A percentile compares a stretch with the other conserved stretches of the same genome.
Conservation (phyloP, 2,329 filamentous ascomycete genomes). For the Sporothrix mexicana region DNA sequence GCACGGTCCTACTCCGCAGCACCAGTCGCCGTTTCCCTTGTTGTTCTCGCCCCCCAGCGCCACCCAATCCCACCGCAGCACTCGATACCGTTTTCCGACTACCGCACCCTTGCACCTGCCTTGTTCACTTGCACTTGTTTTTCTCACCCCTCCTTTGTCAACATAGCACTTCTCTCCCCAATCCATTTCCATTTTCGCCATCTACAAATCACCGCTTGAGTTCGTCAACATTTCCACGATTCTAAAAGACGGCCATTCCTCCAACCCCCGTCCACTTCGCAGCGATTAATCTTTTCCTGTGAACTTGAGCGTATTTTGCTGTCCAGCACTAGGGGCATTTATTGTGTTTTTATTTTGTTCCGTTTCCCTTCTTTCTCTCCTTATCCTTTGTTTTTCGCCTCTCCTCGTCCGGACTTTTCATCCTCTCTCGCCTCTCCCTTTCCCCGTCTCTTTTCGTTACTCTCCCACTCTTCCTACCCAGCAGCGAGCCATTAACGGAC, state of each 20-base stretch:
- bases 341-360: conserved; percentile 1
- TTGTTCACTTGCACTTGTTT: conserved; percentile 16
- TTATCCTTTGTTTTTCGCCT: not conserved
- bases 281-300: conserved; percentile 1
- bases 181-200: conserved; percentile 25
- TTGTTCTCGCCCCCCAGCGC: conserved; percentile 24
- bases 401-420: not conserved
- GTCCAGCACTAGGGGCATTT: not conserved
- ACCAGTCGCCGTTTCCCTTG: conserved; percentile 17
- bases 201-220: conserved; percentile 19
- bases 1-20: conserved; percentile 13
- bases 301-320: conserved; percentile 8
- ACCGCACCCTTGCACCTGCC: conserved; percentile 17
- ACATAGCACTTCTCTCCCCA: conserved; percentile 20
- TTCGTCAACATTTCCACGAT: conserved; percentile 9
- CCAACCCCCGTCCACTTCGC: not conserved
- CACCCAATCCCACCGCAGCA: conserved; percentile 24
- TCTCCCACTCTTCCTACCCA: conserved; percentile 4
- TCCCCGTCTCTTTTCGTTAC: not conserved
- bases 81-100: conserved; percentile 24
- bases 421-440: not conserved
- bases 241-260: not conserved
- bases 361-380: not conserved
- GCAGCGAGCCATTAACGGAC: conserved; percentile 1
- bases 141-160: conserved; percentile 29